Evolutionary conservation across 116 monocot species (phyloP).

Genomic region (Dioscorea cayenensis): DNA sequence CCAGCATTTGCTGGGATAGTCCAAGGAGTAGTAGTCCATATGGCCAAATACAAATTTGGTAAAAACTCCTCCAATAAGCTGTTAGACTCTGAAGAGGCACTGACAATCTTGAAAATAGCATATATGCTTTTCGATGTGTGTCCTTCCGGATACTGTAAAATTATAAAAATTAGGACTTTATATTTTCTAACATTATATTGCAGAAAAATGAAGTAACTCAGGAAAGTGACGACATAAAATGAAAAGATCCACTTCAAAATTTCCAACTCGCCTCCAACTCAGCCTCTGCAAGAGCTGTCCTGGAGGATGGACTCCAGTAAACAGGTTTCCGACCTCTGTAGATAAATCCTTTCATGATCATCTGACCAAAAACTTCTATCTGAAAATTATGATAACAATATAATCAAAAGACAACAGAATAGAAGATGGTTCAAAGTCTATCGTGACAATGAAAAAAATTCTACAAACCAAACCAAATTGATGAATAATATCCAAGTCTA

Average conservation of each 20-base stretch:
- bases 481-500: too few species aligned
- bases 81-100: constrained; percentile 34
- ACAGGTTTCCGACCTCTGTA: constrained; percentile 98
- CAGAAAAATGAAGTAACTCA: not conserved
- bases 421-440: not conserved
- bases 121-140: constrained; percentile 93
- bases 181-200: too few species aligned
- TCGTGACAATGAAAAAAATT: too few species aligned
- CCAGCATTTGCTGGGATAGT: constrained; percentile 99
- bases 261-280: constrained; percentile 74
- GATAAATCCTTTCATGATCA: constrained; percentile 83
- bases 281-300: constrained; percentile 97
- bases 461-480: too few species aligned
- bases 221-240: not conserved
- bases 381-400: constrained; percentile 18
- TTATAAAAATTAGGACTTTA: too few species aligned
- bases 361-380: constrained; percentile 96
- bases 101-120: constrained; percentile 64
- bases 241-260: not conserved
- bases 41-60: constrained; percentile 69
- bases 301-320: constrained; percentile 98
- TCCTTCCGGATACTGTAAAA: constrained; percentile 84
- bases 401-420: not conserved
- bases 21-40: constrained; percentile 99
- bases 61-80: constrained; percentile 56